Percentiles rank a stretch among this genome's conserved stretches.
phyloP scores from a whole-genome alignment of 2,329 filamentous ascomycete species.

The Spiromastix sp. region DNA sequence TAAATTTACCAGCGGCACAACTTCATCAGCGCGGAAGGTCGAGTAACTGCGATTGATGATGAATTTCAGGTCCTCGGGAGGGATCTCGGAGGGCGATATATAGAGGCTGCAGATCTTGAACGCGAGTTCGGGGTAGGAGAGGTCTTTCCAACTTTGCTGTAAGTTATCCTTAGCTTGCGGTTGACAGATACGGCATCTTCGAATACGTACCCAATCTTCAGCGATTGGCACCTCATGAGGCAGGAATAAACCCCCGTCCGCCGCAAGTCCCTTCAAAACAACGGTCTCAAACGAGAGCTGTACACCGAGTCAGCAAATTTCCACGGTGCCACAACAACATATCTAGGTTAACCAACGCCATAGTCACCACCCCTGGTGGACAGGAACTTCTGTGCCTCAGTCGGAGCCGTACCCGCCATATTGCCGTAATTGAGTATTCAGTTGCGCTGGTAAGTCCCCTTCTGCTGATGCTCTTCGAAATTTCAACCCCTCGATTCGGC shows the following conservation, averaged over 20 bases:
- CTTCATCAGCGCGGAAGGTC: slow-evolving; percentile 50
- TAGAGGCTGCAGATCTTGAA: slow-evolving; percentile 60
- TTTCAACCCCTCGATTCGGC: no score
- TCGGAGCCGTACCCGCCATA: no score
- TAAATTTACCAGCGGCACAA: slow-evolving; percentile 70
- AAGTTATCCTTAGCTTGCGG: no score
- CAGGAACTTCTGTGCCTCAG: no score
- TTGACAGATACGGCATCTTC: no score
- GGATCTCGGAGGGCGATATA: slow-evolving; percentile 61
- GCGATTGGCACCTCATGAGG: slow-evolving; percentile 70
- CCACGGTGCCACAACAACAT: no score
- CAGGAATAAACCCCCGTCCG: slow-evolving; percentile 81
- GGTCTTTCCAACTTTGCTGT: slow-evolving; percentile 61
- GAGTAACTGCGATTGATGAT: slow-evolving; percentile 81
- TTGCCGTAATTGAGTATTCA: no score
- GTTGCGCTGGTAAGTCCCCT: no score
- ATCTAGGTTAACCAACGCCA: background rate
- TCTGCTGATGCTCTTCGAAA: no score
- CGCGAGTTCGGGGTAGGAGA: slow-evolving; percentile 71
- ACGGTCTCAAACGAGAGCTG: slow-evolving; percentile 79
- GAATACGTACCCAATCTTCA: slow-evolving; percentile 53
- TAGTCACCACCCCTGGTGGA: no score
- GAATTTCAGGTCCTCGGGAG: slow-evolving; percentile 63
- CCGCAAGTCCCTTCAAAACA: slow-evolving; percentile 77
- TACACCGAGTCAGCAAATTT: slow-evolving; percentile 4